phyloP scores from a whole-genome alignment of 2,329 filamentous ascomycete genomes.

The Diaporthe capsici region DNA sequence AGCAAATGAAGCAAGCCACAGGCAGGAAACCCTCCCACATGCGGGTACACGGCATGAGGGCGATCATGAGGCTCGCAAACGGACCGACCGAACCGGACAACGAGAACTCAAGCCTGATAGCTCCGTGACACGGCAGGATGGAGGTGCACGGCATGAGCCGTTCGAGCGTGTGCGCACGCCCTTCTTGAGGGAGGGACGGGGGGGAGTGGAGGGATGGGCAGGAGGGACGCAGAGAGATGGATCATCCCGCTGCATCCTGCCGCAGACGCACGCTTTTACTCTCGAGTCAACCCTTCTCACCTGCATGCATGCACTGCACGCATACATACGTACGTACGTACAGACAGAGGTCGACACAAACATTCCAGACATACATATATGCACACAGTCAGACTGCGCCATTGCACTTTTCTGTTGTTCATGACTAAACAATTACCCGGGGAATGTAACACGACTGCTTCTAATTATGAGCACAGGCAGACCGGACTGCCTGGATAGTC shows the following conservation, averaged over 20 bases:
- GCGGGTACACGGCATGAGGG: conserved; percentile 22
- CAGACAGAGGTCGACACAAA: neutral
- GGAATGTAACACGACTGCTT: conserved; percentile 20
- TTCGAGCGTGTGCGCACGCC: conserved; percentile 1
- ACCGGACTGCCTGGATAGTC: neutral
- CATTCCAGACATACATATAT: neutral
- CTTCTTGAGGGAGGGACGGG: neutral
- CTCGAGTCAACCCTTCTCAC: neutral
- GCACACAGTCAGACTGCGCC: neutral
- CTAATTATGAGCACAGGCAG: conserved; percentile 11
- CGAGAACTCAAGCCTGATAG: conserved; percentile 16
- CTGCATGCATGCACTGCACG: neutral
- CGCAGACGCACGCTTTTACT: neutral
- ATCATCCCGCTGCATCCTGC: neutral
- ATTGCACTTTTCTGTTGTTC: neutral
- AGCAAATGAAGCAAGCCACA: conserved; percentile 8
- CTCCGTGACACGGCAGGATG: neutral
- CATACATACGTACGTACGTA: neutral
- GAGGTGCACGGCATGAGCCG: conserved; percentile 20
- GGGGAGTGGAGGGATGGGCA: neutral
- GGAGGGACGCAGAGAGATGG: conserved; percentile 1
- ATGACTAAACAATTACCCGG: conserved; percentile 21
- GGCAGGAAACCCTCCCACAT: neutral
- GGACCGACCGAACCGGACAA: conserved; percentile 30
- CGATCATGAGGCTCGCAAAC: conserved; percentile 33